Base-by-base conservation (phyloP, 208 protist species). In the Acanthamoeba healyi region DNA sequence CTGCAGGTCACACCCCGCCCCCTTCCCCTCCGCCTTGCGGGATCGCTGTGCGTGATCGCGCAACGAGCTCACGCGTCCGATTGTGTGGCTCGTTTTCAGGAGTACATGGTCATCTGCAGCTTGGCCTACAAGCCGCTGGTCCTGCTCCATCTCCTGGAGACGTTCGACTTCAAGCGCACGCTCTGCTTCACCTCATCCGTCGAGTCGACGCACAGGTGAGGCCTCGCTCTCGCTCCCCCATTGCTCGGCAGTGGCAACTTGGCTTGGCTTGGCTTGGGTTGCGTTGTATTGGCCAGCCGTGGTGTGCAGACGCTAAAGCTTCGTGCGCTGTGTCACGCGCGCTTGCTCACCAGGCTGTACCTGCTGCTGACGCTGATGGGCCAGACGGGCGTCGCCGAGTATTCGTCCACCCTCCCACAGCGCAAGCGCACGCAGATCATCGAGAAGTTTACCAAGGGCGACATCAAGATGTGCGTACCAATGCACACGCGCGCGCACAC, bases 181-280 rank as follows among this genome's bases (percentile, higher is more conserved):
- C 67, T 97, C 32, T 95, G 94, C 51, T 97, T 97, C 74, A 96
- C 96, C 29, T 95, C 95, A 36, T 96, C 95, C 19, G 92, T 96
- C 2, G 95, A 97, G 32, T 70, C 89, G 3, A 95, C 96, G 17
- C 94, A 96, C 58, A 44, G 96, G 63, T 94, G 51, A 0, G 51
- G 44, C n/a, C n/a, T 49, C 44, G 44, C 44, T 49, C 44, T 49
- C 44, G 4, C 12, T 9, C 24, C 63, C 24, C 56, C 15, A 63
- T n/a, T 79, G 61, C 15, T 38, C 72, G 34, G 34, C 49, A 38
- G 19, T 22, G n/a, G 26, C 44, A 15, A 17, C 29, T 58, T 87
- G n/a, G 10, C 51, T 58, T 58, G 14, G 10, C 19, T 19, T 19
- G n/a, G n/a, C n/a, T n/a, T n/a, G n/a, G n/a, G n/a, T n/a, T n/a